These are phyloP conservation scores for Pseudoturritis turrita DNA, from an alignment of 345 rosid species.

Conservation along the genomic window DNA sequence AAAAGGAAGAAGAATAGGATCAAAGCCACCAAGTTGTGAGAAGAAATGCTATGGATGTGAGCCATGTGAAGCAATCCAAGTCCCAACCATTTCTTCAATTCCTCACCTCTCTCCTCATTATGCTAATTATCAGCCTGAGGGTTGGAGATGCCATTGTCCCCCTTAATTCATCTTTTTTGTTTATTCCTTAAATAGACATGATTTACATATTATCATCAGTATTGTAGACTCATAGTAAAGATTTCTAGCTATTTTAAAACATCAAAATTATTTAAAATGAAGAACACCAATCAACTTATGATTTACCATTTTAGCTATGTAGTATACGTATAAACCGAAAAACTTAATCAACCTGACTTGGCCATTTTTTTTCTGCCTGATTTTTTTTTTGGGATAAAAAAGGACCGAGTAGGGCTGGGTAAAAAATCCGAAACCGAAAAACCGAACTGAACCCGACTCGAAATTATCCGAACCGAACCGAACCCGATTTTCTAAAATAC, in stretches of 20 bases:
- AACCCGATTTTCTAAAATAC: too few species aligned
- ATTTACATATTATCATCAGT: background rate
- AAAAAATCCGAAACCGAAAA: too few species aligned
- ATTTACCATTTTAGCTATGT: background rate
- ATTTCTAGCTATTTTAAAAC: background rate
- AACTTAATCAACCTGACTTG: background rate
- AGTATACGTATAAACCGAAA: background rate
- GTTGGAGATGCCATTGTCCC: conserved; percentile 86
- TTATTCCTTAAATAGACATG: background rate
- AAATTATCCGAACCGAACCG: too few species aligned
- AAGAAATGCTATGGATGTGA: conserved; percentile 71
- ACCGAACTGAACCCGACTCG: too few species aligned
- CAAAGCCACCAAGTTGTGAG: conserved; percentile 75
- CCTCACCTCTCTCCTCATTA: conserved; percentile 38
- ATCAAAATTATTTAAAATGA: background rate
- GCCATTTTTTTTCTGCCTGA: background rate
- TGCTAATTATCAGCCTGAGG: conserved; percentile 78
- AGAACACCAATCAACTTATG: background rate
- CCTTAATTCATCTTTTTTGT: conserved; percentile 27
- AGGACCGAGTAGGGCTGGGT: too few species aligned
- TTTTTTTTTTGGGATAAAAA: too few species aligned
- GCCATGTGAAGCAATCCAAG: conserved; percentile 75
- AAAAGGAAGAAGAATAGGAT: conserved; percentile 49
- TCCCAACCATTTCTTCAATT: conserved; percentile 44
- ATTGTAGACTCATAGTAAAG: background rate